Evolutionary conservation across 257 asterid species (phyloP).

Genomic region (Datura wrightii): DNA sequence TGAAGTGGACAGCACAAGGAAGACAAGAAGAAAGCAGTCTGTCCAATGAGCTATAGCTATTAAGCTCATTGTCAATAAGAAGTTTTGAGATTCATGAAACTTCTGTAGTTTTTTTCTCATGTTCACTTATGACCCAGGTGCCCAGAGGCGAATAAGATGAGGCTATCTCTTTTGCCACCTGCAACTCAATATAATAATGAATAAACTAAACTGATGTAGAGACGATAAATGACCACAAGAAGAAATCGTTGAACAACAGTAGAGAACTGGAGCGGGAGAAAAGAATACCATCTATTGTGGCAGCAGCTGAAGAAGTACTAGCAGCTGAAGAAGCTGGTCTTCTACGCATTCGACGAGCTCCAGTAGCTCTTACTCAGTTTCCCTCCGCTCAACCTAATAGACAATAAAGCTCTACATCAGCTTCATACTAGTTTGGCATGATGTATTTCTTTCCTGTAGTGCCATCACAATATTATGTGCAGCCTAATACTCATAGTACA

Average conservation of each 20-base stretch:
- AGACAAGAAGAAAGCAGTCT: background rate
- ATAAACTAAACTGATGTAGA: background rate
- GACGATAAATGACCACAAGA: background rate
- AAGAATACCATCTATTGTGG: slow-evolving; percentile 62
- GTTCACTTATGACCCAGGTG: background rate
- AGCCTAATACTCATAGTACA: background rate
- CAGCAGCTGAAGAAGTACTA: slow-evolving; percentile 77
- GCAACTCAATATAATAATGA: background rate
- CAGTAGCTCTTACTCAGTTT: slow-evolving; percentile 66
- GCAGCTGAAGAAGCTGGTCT: slow-evolving; percentile 72
- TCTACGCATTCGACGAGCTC: slow-evolving; percentile 76
- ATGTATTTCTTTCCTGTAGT: background rate
- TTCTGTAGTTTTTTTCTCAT: background rate
- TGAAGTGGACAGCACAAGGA: no score
- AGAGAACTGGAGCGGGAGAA: background rate
- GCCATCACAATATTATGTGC: background rate
- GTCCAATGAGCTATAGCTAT: background rate
- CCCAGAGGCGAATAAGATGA: background rate
- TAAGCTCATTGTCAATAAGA: background rate
- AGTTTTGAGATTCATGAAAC: background rate
- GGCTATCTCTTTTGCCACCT: background rate
- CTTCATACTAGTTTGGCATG: background rate
- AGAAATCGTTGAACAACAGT: background rate
- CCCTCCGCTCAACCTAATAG: slow-evolving; percentile 60
- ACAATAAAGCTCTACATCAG: background rate